Base-by-base conservation (phyloP, 1,284 basidiomycete species). In the Sparassis latifolia region DNA sequence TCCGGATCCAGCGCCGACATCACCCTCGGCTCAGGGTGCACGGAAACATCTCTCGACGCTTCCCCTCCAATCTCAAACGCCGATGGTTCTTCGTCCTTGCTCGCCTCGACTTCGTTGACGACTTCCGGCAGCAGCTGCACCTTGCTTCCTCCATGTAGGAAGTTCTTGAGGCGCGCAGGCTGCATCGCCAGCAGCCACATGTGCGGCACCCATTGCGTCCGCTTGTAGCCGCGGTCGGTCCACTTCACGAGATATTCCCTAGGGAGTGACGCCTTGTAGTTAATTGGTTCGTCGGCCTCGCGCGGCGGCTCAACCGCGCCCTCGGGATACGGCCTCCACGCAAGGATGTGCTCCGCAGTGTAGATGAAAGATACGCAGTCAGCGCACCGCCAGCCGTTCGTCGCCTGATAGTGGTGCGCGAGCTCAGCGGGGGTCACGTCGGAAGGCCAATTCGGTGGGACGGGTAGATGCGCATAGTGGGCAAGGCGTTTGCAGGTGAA, bases 201-300 rank as follows among this genome's bases (percentile, higher is more conserved):
- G 62, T 96, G 93, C 20, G 92, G 87, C 1, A 95, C 91, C 93
- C 93, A 96, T 57, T 84, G 73, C 42, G 80, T 72, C 51, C 90
- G 81, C 47, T 86, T 73, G 67, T 88, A 94, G 55, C 90, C 86
- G 52, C 88, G 71, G 52, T 76, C 80, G 4, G 70, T 67, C 88
- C 90, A 97, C 65, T 97, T 97, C 52, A 96, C 81, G 6, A 97
- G 80, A 62, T 97, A 96, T 67, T 95, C 91, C 50, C 92, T 74
- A 27, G 89, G 88, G 10, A 93, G 74, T 42, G 70, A 62, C 32
- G 72, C 68, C 63, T 83, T 90, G 65, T 75, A 75, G 58, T 81
- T 70, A 1, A 79, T 74, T 27, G 70, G 60, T 55, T 80, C 73
- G 49, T 71, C 69, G 20, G 61, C 55, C 9, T 68, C 59, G 33